These are phyloP conservation scores for Lactarius sp. DNA, from an alignment of 768 basidiomycete species.

Conservation along the genomic window DNA sequence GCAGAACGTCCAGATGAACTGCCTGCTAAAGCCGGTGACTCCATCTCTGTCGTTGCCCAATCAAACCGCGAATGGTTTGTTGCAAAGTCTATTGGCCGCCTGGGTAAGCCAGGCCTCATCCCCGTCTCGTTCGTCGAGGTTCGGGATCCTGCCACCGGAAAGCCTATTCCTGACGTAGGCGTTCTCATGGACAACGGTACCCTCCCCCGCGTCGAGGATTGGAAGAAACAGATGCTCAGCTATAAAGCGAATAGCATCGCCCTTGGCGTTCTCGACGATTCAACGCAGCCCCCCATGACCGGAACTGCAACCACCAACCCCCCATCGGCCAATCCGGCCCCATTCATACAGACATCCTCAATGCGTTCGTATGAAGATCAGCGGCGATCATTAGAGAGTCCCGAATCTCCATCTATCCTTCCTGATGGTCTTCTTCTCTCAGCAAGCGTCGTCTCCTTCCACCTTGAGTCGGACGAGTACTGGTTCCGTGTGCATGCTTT, in stretches of 20 bases:
- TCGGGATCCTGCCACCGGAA: conserved; percentile 84
- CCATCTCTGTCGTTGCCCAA: conserved; percentile 95
- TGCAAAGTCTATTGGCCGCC: conserved; percentile 92
- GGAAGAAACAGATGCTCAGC: conserved; percentile 91
- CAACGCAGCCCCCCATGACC: conserved; percentile 34
- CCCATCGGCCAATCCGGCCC: conserved; percentile 19
- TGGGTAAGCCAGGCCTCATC: conserved; percentile 94
- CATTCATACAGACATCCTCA: conserved; percentile 25
- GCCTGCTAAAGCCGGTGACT: conserved; percentile 89
- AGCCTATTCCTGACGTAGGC: conserved; percentile 68
- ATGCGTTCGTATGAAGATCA: conserved; percentile 26
- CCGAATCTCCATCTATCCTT: conserved; percentile 45
- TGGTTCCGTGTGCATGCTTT: conserved; percentile 94
- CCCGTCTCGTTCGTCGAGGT: conserved; percentile 97
- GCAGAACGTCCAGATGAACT: conserved; percentile 98
- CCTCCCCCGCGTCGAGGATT: conserved; percentile 96
- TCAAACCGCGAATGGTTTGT: conserved; percentile 99
- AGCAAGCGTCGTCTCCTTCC: conserved; percentile 93
- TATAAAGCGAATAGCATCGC: conserved; percentile 97
- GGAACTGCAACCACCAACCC: conserved; percentile 5
- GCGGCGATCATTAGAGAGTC: conserved; percentile 33
- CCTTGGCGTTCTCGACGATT: conserved; percentile 81
- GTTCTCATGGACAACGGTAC: conserved; percentile 81
- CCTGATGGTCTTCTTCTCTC: conserved; percentile 81
- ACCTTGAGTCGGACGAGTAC: conserved; percentile 92